A percentile compares a stretch with the other conserved stretches of the same genome.
These are phyloP conservation scores for Aspergillus avenaceus DNA, from an alignment of 495 filamentous ascomycete genomes.

Conservation along the genomic window DNA sequence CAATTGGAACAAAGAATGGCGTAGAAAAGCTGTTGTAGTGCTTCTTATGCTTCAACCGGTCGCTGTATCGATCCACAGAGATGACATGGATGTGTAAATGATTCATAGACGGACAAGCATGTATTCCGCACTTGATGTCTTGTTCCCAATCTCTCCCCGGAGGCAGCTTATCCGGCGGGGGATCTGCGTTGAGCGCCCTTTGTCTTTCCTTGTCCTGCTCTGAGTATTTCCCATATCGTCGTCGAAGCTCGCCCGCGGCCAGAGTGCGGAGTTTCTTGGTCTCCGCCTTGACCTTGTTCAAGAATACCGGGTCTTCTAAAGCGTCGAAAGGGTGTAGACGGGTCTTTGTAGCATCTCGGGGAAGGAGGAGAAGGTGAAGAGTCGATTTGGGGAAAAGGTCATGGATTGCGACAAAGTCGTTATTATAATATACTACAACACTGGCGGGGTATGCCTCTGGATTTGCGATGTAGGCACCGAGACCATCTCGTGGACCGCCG, in stretches of 20 bases:
- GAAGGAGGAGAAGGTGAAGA: constrained; percentile 82
- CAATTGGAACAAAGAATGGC: constrained; percentile 77
- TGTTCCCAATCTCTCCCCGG: constrained; percentile 69
- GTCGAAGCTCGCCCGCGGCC: constrained; percentile 71
- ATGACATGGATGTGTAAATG: constrained; percentile 91
- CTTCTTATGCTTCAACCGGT: constrained; percentile 69
- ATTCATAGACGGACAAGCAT: constrained; percentile 86
- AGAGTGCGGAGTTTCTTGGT: constrained; percentile 55
- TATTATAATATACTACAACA: constrained; percentile 64
- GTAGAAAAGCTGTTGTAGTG: constrained; percentile 94
- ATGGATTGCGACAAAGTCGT: constrained; percentile 72
- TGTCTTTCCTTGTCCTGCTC: constrained; percentile 53
- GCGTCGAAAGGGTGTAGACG: constrained; percentile 74
- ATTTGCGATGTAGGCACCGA: constrained; percentile 66
- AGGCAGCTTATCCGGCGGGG: constrained; percentile 51
- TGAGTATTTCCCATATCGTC: constrained; percentile 62
- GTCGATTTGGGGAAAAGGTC: constrained; percentile 83
- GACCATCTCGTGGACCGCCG: constrained; percentile 46
- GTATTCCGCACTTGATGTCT: constrained; percentile 76
- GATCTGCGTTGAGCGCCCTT: constrained; percentile 46
- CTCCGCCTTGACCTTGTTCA: constrained; percentile 58
- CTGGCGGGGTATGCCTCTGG: constrained; percentile 58
- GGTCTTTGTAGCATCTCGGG: constrained; percentile 60
- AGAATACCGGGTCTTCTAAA: constrained; percentile 67
- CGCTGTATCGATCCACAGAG: constrained; percentile 65